Evolutionary conservation across 2,329 filamentous ascomycete genomes (phyloP).

Genomic region (Botrytis aclada): DNA sequence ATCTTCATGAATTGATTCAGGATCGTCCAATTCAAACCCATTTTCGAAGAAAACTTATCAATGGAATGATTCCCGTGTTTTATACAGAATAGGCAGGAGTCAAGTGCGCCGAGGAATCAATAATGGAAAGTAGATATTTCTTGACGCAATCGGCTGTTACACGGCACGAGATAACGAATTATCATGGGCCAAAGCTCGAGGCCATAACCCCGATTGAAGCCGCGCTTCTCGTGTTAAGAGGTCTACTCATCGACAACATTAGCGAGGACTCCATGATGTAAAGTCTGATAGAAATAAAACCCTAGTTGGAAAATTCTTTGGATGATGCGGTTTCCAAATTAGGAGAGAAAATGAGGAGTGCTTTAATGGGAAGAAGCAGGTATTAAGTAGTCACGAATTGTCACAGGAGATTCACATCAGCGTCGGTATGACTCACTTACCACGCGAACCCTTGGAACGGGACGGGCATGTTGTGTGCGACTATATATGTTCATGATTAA

Average conservation of each 20-base stretch:
- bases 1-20: background rate
- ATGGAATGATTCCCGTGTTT: no score
- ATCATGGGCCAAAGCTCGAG: background rate
- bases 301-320: background rate
- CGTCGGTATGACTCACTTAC: background rate
- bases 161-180: background rate
- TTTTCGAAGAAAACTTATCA: background rate
- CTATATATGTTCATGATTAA: background rate
- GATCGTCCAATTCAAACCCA: background rate
- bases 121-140: background rate
- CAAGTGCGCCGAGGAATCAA: background rate
- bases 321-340: background rate
- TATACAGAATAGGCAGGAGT: conserved; percentile 4
- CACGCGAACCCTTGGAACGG: background rate
- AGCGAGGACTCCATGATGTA: background rate
- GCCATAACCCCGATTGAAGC: background rate
- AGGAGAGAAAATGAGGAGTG: background rate
- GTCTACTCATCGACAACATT: background rate
- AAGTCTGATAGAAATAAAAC: no score
- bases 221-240: background rate
- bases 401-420: background rate
- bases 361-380: background rate
- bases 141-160: background rate
- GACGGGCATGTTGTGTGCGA: no score
- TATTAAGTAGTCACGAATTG: background rate